Evolutionary conservation across 2,329 filamentous ascomycete genomes (phyloP), one percentile per base, ranked within the genome.

Genomic region (Exophiala alcalophila): DNA sequence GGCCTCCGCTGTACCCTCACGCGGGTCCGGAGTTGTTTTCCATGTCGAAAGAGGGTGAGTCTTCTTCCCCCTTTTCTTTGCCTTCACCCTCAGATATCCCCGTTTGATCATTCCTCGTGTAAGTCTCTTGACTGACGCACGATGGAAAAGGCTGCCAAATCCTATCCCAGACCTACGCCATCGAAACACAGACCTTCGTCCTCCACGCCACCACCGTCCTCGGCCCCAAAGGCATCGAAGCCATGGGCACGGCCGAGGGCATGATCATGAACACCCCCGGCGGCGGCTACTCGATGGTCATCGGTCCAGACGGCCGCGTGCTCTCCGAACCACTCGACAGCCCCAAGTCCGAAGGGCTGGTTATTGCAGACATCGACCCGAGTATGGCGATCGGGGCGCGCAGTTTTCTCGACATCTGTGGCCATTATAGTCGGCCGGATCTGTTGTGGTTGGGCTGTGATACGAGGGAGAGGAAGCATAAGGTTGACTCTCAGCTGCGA

Each of bases 141-240:
- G 11, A 11, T 23, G 11, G 5, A 18, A 4, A 12, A 54, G 51
- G 52, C 12, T 69, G 65, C 42, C 65, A 65, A 20, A 66, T 55
- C 30, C 61, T 78, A 1, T 71, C 74, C 0, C 72, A 73, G 47
- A 67, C 70, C 0, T 79, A 80, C 50, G 77, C 78, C 1, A 70
- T 81, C 6, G 78, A 82, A 55, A 69, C 72, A 2, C 64, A 66
- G 6, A 59, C 72, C 0, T 81, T 73, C 46, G 77, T 81, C 1
- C 65, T 80, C 3, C 74, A 77, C 49, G 62, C 62, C 33, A 76
- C 74, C 0, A 59, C 68, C 0, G 65, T 80, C 2, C 63, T 76
- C 35, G 66, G 63, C 0, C 52, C 70, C 5, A 56, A 63, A 10
- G 76, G 69, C 1, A 65, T 75, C 9, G 54, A 70, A 3, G 38